These are phyloP conservation scores for Purpureocillium takamizusanense DNA, from an alignment of 2,329 filamentous ascomycete species.

Conservation along the genomic window DNA sequence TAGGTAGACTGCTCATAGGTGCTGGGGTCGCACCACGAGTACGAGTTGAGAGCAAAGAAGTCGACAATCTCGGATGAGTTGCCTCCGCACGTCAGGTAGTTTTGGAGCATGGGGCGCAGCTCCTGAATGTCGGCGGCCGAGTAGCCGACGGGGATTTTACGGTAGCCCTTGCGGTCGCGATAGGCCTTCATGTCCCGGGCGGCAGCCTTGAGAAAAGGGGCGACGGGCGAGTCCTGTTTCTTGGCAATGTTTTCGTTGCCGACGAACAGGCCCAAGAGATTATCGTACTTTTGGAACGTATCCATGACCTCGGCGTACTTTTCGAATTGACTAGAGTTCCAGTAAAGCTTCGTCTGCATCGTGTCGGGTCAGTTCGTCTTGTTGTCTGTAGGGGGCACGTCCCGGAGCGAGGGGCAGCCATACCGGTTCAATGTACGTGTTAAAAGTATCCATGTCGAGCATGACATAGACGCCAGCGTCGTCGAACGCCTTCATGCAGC, in stretches of 20 bases:
- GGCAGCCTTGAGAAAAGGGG: constrained; percentile 77
- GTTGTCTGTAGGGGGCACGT: too few species aligned
- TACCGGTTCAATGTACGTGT: constrained; percentile 58
- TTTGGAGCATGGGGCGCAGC: constrained; percentile 50
- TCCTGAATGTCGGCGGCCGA: constrained; percentile 76
- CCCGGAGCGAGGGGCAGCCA: constrained; percentile 14
- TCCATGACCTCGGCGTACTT: constrained; percentile 67
- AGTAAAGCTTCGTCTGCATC: constrained; percentile 47
- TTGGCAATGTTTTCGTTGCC: constrained; percentile 79
- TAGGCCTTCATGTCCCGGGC: constrained; percentile 77
- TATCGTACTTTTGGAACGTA: constrained; percentile 67
- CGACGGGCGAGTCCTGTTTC: constrained; percentile 49
- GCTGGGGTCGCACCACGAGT: constrained; percentile 64
- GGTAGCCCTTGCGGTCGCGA: constrained; percentile 65
- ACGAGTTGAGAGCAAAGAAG: constrained; percentile 80
- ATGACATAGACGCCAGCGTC: constrained; percentile 77
- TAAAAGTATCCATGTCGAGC: constrained; percentile 72
- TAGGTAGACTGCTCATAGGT: constrained; percentile 61
- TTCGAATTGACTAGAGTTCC: constrained; percentile 64
- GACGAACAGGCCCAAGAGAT: constrained; percentile 75
- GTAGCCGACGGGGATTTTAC: constrained; percentile 77
- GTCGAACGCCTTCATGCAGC: constrained; percentile 73
- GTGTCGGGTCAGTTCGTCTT: background rate
- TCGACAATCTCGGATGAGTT: constrained; percentile 64
- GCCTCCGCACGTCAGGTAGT: constrained; percentile 70